phyloP scores from a whole-genome alignment of 805 yeast genomes.

The Candida palmyrensis region DNA sequence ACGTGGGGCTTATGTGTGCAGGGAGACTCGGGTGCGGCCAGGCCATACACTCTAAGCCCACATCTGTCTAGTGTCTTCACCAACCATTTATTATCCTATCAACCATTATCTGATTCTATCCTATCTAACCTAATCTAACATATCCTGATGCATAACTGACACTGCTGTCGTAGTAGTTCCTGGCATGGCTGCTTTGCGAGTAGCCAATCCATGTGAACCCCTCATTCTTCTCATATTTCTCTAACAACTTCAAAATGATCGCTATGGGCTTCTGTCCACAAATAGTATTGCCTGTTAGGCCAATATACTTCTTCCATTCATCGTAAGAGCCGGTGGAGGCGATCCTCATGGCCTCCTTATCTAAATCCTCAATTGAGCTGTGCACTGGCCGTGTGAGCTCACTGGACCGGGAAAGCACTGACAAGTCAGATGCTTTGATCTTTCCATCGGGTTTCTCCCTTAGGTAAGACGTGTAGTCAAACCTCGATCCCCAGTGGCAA shows the following conservation, averaged over 20 bases:
- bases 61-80: no score
- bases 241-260: slow-evolving; percentile 53
- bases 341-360: slow-evolving; percentile 62
- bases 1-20: no score
- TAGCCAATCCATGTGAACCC: slow-evolving; percentile 71
- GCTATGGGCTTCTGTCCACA: slow-evolving; percentile 88
- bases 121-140: slow-evolving; percentile 19
- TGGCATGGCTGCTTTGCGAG: slow-evolving; percentile 63
- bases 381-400: slow-evolving; percentile 45
- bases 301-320: slow-evolving; percentile 65
- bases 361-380: slow-evolving; percentile 70
- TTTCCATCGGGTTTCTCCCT: slow-evolving; percentile 5
- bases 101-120: no score
- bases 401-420: slow-evolving; percentile 4
- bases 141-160: slow-evolving; percentile 91
- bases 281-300: slow-evolving; percentile 75
- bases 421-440: slow-evolving; percentile 3
- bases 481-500: slow-evolving; percentile 79
- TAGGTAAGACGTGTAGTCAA: slow-evolving; percentile 37
- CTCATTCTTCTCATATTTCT: slow-evolving; percentile 19
- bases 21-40: no score
- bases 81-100: no score
- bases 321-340: slow-evolving; percentile 50
- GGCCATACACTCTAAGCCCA: no score
- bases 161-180: slow-evolving; percentile 54